phyloP scores from a whole-genome alignment of 306 rosid species.

The Pyrus communis region DNA sequence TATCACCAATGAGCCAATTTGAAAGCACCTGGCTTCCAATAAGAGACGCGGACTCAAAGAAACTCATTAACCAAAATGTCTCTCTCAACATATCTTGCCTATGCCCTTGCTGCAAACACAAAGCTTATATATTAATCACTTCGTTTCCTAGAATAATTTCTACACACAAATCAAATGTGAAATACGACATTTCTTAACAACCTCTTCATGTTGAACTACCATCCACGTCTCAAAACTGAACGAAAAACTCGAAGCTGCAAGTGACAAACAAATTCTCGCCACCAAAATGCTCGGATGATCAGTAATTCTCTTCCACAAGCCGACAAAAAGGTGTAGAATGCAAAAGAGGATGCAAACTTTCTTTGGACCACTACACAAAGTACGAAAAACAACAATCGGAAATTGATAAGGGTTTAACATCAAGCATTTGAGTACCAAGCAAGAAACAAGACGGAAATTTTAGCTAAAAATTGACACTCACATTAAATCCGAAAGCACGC shows the following conservation, averaged over 20 bases:
- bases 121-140: not conserved
- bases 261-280: constrained; percentile 54
- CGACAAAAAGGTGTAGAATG: constrained; percentile 58
- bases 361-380: constrained; percentile 66
- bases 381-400: not conserved
- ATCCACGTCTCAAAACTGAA: constrained; percentile 84
- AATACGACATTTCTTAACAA: constrained; percentile 23
- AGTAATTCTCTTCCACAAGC: constrained; percentile 62
- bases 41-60: constrained; percentile 68
- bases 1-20: constrained; percentile 66
- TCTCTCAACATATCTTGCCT: constrained; percentile 76
- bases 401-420: not conserved
- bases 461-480: constrained; percentile 25
- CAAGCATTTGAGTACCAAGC: not conserved
- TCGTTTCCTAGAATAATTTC: not conserved
- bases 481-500: constrained; percentile 78
- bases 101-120: constrained; percentile 74
- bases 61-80: constrained; percentile 86
- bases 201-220: constrained; percentile 86
- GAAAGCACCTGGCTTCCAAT: constrained; percentile 84
- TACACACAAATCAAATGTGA: constrained; percentile 13
- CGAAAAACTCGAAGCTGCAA: constrained; percentile 62
- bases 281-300: constrained; percentile 53
- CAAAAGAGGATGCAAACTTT: constrained; percentile 66
- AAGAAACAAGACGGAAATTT: not conserved